Evolutionary conservation across 805 yeast species (phyloP).

Genomic region (Kluyveromyces siamensis): DNA sequence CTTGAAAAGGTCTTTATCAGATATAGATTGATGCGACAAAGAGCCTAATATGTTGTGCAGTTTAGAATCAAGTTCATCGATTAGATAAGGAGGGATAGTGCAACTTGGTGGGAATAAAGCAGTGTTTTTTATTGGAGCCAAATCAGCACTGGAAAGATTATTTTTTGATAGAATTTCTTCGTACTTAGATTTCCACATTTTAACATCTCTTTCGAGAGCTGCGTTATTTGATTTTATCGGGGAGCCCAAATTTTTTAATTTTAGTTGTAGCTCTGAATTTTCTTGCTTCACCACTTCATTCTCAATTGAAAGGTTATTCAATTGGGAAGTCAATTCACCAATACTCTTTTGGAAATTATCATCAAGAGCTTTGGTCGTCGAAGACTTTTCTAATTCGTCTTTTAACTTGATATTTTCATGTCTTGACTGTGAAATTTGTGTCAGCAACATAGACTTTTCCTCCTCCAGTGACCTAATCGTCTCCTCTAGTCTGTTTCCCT

Average conservation of each 20-base stretch:
- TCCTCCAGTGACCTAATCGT: constrained; percentile 33
- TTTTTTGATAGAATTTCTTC: not conserved
- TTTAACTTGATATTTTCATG: constrained; percentile 13
- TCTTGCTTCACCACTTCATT: constrained; percentile 30
- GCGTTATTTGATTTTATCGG: not conserved
- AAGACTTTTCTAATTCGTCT: constrained; percentile 6
- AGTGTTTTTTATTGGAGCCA: not conserved
- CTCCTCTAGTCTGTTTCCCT: constrained; percentile 42
- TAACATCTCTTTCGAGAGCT: constrained; percentile 11
- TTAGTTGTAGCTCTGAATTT: constrained; percentile 40
- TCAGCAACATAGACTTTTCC: constrained; percentile 17
- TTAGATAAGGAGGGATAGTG: constrained; percentile 4
- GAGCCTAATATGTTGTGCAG: constrained; percentile 1
- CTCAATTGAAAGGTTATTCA: constrained; percentile 22
- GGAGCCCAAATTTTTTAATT: constrained; percentile 17
- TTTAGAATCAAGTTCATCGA: constrained; percentile 3
- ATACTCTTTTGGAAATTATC: constrained; percentile 18
- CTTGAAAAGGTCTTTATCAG: constrained; percentile 17
- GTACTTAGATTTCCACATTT: constrained; percentile 9
- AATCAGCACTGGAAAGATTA: too few species aligned
- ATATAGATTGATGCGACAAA: not conserved
- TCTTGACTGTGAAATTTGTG: constrained; percentile 21
- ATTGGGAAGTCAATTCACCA: constrained; percentile 15
- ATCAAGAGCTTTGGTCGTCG: constrained; percentile 8
- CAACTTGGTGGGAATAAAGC: constrained; percentile 7